phyloP scores from a whole-genome alignment of 805 yeast species.

The Monosporozyma aerobia region DNA sequence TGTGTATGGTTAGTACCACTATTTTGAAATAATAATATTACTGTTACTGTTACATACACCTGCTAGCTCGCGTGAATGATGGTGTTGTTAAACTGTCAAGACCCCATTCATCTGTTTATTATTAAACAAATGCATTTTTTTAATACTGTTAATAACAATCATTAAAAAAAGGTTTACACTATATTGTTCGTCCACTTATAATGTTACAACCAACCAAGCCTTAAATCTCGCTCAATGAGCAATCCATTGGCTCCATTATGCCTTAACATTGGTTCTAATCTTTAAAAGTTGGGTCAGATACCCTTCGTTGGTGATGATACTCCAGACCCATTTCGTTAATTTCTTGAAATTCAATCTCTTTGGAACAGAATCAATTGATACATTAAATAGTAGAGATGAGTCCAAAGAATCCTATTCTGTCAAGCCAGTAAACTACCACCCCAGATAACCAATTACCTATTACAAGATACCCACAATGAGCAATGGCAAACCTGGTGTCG shows the following conservation, averaged over 20 bases:
- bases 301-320: not conserved
- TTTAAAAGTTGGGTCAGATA: not conserved
- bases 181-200: too few relatives aligned
- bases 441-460: not conserved
- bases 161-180: too few relatives aligned
- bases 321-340: not conserved
- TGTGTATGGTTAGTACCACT: not conserved
- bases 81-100: too few relatives aligned
- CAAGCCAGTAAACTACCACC: too few relatives aligned
- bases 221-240: too few relatives aligned
- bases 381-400: not conserved
- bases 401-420: too few relatives aligned
- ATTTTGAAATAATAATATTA: not conserved
- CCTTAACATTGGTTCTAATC: not conserved
- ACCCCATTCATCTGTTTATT: too few relatives aligned
- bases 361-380: not conserved
- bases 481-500: not conserved
- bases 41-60: too few relatives aligned
- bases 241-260: too few relatives aligned
- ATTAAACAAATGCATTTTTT: too few relatives aligned
- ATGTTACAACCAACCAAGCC: not conserved
- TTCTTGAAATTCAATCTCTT: not conserved
- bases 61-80: too few relatives aligned
- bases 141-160: too few relatives aligned
- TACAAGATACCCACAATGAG: not conserved